Evolutionary conservation across 768 basidiomycete genomes (phyloP), one percentile per base, ranked within the genome.

Genomic region (Xanthoconium purpureum): DNA sequence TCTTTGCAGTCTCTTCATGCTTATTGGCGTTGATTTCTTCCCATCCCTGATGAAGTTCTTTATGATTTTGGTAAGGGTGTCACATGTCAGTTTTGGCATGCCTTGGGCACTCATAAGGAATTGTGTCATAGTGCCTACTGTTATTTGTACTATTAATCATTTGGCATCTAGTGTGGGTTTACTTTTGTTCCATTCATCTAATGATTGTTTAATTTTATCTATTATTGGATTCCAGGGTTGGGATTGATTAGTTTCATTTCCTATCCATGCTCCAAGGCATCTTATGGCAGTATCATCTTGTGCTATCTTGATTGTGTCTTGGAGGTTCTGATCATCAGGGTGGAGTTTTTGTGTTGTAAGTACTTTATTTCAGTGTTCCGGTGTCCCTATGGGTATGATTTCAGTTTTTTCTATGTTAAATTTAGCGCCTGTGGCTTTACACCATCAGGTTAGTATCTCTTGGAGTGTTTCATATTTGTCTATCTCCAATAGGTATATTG

Each of bases 381-480:
- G n/a, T n/a, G n/a, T n/a, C n/a, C n/a, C n/a, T n/a, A n/a, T 24
- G 24, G 24, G 24, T 24, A 53, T 39, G 1, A 70, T 58, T 17
- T 70, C 56, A 0, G 66, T 70, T 28, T 70, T 70, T 8, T 28
- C 39, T 0, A 63, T 5, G 37, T 70, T 70, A 6, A 70, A 68
- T 32, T 66, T 70, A 0, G 62, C 65, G 0, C 60, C 56, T 0
- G 66, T 63, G 0, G 55, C 57, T 0, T 0, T 15, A 11, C 60
- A 81, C 80, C 80, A 82, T 0, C 67, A n/a, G n/a, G 24, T 29
- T 1, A 24, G 24, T 24, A 4, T n/a, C n/a, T n/a, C n/a, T n/a
- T n/a, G 24, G 24, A 24, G 24, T n/a, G n/a, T n/a, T n/a, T n/a
- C n/a, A n/a, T 46, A 46, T 46, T n/a, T 32, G 46, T 75, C 74